These are phyloP conservation scores for Cladosporium cucumerinum DNA, from an alignment of 2,329 filamentous ascomycete species.

Conservation along the genomic window DNA sequence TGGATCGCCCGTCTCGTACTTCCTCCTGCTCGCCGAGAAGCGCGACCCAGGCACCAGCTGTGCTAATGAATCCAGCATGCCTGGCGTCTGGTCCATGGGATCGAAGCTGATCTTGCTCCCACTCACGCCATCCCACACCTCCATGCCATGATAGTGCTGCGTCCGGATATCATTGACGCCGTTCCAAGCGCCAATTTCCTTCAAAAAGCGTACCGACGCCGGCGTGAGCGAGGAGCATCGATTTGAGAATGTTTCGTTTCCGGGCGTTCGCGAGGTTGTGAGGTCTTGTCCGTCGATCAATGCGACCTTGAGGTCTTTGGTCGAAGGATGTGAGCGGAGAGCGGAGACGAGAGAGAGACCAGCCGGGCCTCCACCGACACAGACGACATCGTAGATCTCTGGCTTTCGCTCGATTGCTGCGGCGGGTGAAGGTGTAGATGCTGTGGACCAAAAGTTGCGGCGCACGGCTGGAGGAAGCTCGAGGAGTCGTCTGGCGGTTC, in stretches of 20 bases:
- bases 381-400: slow-evolving; percentile 90
- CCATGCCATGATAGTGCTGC: slow-evolving; percentile 91
- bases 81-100: slow-evolving; percentile 24
- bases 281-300: slow-evolving; percentile 90
- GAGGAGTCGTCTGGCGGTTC: slow-evolving; percentile 22
- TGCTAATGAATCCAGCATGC: slow-evolving; percentile 29
- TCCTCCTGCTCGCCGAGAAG: slow-evolving; percentile 21
- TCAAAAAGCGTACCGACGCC: slow-evolving; percentile 76
- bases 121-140: slow-evolving; percentile 94
- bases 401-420: slow-evolving; percentile 35
- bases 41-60: slow-evolving; percentile 30
- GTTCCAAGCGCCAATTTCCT: slow-evolving; percentile 76
- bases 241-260: slow-evolving; percentile 77
- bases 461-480: slow-evolving; percentile 30
- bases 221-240: slow-evolving; percentile 94
- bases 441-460: slow-evolving; percentile 26
- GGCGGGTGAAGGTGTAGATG: slow-evolving; percentile 13
- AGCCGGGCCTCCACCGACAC: slow-evolving; percentile 83
- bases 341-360: slow-evolving; percentile 63
- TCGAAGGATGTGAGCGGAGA: slow-evolving; percentile 37
- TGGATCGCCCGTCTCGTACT: slow-evolving; percentile 24
- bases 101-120: slow-evolving; percentile 81
- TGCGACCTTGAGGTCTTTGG: slow-evolving; percentile 75
- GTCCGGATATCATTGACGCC: slow-evolving; percentile 70
- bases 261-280: slow-evolving; percentile 63